A percentile compares a stretch with the other conserved stretches of the same genome.
Conservation (phyloP, 176 grass and related monocot genomes). For the Oryza coarctata region DNA sequence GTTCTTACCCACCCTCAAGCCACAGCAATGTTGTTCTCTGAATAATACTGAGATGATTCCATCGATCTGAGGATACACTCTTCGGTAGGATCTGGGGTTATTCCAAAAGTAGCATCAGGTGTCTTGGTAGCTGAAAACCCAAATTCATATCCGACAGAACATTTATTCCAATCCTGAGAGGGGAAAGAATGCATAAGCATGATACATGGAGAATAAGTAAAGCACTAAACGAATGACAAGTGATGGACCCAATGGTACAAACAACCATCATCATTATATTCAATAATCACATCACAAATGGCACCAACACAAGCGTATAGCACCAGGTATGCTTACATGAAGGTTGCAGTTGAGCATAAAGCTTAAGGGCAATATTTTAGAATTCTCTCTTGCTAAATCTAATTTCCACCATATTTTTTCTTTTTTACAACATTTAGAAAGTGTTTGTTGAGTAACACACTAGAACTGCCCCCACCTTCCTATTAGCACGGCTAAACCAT, state of each 20-base stretch:
- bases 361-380: not conserved
- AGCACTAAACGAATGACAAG: not conserved
- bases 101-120: conserved; percentile 92
- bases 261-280: not conserved
- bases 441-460: not conserved
- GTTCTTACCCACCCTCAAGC: conserved; percentile 98
- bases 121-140: conserved; percentile 61
- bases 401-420: not conserved
- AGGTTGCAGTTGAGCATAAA: conserved; percentile 1
- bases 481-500: not conserved
- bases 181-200: conserved; percentile 24
- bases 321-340: conserved; percentile 1
- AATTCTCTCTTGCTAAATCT: not conserved
- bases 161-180: conserved; percentile 82
- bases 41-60: conserved; percentile 98
- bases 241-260: not conserved
- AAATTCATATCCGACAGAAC: conserved; percentile 80
- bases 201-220: conserved; percentile 3
- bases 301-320: not conserved
- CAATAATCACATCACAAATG: not conserved
- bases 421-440: not conserved
- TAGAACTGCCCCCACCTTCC: not conserved
- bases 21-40: conserved; percentile 70
- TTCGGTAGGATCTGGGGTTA: conserved; percentile 44
- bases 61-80: conserved; percentile 80